These are phyloP conservation scores for Dactylonectria macrodidyma DNA, from an alignment of 2,329 filamentous ascomycete species.

Conservation along the genomic window DNA sequence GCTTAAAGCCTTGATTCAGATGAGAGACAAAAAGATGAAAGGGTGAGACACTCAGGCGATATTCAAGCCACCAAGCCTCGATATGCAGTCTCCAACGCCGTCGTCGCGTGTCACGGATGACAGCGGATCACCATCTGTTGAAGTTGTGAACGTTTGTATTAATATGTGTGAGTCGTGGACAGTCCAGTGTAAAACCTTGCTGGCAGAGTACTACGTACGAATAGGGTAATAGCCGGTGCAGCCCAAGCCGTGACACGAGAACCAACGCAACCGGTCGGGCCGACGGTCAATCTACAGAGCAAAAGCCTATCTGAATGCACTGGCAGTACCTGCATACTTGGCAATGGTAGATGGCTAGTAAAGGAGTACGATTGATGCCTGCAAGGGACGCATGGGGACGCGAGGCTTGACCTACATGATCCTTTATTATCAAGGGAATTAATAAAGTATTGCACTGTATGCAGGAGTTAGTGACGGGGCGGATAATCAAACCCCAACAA, in stretches of 20 bases:
- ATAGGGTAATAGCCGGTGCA: background rate
- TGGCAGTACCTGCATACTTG: slow-evolving; percentile 21
- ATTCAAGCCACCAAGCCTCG: slow-evolving; percentile 15
- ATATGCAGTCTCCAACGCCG: slow-evolving; percentile 6
- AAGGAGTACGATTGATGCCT: slow-evolving; percentile 10
- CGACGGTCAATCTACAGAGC: slow-evolving; percentile 3
- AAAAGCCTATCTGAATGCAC: slow-evolving; percentile 10
- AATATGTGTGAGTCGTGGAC: background rate
- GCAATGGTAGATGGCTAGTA: slow-evolving; percentile 9
- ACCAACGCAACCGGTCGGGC: slow-evolving; percentile 2
- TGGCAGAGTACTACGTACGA: background rate
- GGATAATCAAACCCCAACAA: slow-evolving; percentile 17
- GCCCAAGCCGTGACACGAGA: background rate
- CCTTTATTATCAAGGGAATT: slow-evolving; percentile 8
- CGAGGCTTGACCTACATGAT: slow-evolving; percentile 14
- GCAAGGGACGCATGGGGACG: slow-evolving; percentile 1
- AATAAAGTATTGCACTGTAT: background rate
- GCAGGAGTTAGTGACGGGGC: background rate
- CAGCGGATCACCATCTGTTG: background rate
- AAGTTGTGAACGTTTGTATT: background rate
- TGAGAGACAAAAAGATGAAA: slow-evolving; percentile 4
- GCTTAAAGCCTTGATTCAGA: slow-evolving; percentile 22
- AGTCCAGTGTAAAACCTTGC: background rate
- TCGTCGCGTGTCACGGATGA: slow-evolving; percentile 1
- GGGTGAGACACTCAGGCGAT: background rate